Evolutionary conservation across 2,329 filamentous ascomycete genomes (phyloP), one percentile per base, ranked within the genome.

Genomic region (Trichoderma atrobrunneum): DNA sequence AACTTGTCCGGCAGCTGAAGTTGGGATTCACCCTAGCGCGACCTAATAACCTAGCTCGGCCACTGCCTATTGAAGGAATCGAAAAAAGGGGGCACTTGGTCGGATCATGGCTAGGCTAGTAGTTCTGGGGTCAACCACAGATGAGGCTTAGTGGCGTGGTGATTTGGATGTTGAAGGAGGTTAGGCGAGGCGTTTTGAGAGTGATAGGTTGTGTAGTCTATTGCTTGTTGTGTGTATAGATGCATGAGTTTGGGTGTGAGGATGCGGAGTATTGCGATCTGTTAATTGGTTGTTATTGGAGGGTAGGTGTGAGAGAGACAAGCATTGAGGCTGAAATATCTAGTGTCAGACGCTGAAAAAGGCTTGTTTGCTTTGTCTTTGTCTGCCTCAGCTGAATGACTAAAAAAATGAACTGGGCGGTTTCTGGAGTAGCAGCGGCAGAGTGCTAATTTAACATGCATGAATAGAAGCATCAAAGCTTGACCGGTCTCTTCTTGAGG

Each of bases 311-410:
- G n/a, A 28, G 30, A 32, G 26, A 12, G 39, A 18, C 7, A 32
- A 1, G 21, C 6, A 34, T 43, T 7, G 8, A 28, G 36, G 26
- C 16, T 48, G 24, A n/a, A 3, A 7, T 16, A 3, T 2, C 11
- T 16, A 2, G 24, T 21, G 8, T n/a, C 12, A 10, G 39, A 54
- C 30, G 67, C 51, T 39, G 57, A 16, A 69, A 16, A 24, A 18
- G 28, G 48, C 10, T 54, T 43, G 57, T 26, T 69, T 36, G 66
- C 57, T 54, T 39, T 43, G 5, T 59, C 34, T 28, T 14, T 61
- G 30, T 51, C 57, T 62, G 66, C 66, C 66, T 51, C 24, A 57
- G 66, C 66, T 61, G 57, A 61, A 61, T 48, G 36, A 43, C 51
- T 43, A 43, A 36, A n/a, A 30, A 24, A 16, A 4, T 5, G 7